Evolutionary conservation across 2,329 filamentous ascomycete genomes (phyloP), one percentile per base, ranked within the genome.

Genomic region (Eutypa lata): DNA sequence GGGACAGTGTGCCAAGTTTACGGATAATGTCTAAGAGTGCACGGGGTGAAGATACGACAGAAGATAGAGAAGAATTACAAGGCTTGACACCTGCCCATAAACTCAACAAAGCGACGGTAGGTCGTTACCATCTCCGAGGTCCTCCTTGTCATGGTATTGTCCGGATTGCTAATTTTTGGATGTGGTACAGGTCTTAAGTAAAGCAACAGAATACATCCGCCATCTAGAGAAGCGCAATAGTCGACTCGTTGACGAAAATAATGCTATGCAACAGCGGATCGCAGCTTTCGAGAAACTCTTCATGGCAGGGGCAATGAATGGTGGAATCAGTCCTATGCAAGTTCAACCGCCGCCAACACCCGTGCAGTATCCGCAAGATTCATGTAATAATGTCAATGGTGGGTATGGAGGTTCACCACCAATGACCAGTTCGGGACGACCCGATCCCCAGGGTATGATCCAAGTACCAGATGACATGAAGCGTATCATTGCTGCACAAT

Each of bases 131-230:
- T 49, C 21, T 21, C 52, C 19, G 28, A 19, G 45, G n/a, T 14
- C 14, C 42, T 28, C 21, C 22, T 24, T 14, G 7, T 13, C 21
- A 24, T 26, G 8, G 24, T 18, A 10, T 43, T 14, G n/a, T 18
- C 16, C 13, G 47, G 24, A 16, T 46, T n/a, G 57, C 64, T 65
- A 51, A 65, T 47, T 18, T n/a, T 51, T 42, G 56, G 10, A 28
- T 28, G 19, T 45, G 13, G 48, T 48, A 22, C 40, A 84, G 80
- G 81, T 97, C 48, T 75, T 97, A 43, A 92, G 90, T 59, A 97
- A 97, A 71, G 93, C 93, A 2, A 97, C 93, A 6, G 93, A 97
- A 68, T 97, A 97, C 63, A 97, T 97, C 60, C 84, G 87, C 37
- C 92, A 97, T 71, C 76, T 97, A 2, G 93, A 97, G 71, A 95